These are phyloP conservation scores for Cardamine occulta DNA, from an alignment of 345 rosid genomes.

Conservation along the genomic window DNA sequence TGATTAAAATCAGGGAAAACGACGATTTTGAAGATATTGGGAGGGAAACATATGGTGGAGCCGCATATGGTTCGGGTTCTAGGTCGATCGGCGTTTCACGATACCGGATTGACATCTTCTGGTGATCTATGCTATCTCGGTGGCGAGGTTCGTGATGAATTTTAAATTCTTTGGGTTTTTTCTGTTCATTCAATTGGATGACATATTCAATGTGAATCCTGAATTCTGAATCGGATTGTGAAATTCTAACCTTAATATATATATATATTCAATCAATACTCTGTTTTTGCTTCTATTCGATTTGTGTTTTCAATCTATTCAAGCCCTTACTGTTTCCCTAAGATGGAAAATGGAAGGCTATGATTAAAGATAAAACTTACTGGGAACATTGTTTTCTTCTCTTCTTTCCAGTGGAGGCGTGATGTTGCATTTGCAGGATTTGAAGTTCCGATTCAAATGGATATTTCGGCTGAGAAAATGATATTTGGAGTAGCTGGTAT, in stretches of 20 bases:
- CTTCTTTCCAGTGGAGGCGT: conserved; percentile 78
- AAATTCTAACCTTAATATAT: neutral
- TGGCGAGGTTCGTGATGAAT: conserved; percentile 68
- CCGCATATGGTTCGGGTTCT: conserved; percentile 89
- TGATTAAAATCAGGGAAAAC: conserved; percentile 65
- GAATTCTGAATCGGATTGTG: neutral
- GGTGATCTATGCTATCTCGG: conserved; percentile 97
- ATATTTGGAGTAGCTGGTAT: conserved; percentile 83
- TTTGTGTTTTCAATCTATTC: neutral
- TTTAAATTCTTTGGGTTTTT: neutral
- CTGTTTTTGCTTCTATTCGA: neutral
- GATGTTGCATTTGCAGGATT: conserved; percentile 98
- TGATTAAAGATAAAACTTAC: neutral
- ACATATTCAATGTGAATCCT: neutral
- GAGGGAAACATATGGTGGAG: conserved; percentile 98
- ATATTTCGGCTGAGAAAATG: conserved; percentile 87
- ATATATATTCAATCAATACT: neutral
- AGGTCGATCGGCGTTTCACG: conserved; percentile 92
- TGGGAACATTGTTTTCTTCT: neutral
- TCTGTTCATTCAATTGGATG: neutral
- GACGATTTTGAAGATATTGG: conserved; percentile 85
- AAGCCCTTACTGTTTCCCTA: neutral
- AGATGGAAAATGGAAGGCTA: neutral
- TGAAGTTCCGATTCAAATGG: conserved; percentile 97
- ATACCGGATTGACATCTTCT: conserved; percentile 76